phyloP scores from a whole-genome alignment of 108 stramenopile genomes.

The Stephanodiscus triporus region DNA sequence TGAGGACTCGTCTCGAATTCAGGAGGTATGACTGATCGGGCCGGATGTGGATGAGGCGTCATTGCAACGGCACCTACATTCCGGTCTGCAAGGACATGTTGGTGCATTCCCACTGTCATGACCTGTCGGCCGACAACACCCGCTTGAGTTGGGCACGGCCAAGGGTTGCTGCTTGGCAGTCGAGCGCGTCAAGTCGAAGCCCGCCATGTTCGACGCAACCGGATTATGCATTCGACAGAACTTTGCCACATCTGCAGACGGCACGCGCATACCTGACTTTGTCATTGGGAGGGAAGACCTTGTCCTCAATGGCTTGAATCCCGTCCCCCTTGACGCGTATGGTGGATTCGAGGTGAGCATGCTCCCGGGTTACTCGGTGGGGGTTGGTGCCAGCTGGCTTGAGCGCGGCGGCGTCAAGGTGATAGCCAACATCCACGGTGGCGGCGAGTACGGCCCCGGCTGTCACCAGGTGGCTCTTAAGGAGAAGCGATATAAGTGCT shows the following conservation, averaged over 20 bases:
- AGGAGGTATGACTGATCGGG: conserved; percentile 46
- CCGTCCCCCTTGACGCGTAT: conserved; percentile 77
- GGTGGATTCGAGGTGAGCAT: conserved; percentile 84
- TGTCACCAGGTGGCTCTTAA: conserved; percentile 92
- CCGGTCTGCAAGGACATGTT: conserved; percentile 36
- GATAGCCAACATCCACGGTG: conserved; percentile 91
- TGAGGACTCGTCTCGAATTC: conserved; percentile 70
- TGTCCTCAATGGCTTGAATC: conserved; percentile 62
- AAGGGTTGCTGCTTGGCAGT: conserved; percentile 21
- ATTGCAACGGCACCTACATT: background rate
- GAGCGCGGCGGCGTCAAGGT: conserved; percentile 88
- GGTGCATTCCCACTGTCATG: conserved; percentile 16
- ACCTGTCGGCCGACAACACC: conserved; percentile 27
- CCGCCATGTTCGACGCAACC: conserved; percentile 56
- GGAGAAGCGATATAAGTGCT: conserved; percentile 83
- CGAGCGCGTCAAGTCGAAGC: conserved; percentile 55
- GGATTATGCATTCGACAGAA: conserved; percentile 56
- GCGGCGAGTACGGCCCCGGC: conserved; percentile 49
- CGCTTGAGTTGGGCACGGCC: conserved; percentile 27
- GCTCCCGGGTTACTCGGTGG: conserved; percentile 54
- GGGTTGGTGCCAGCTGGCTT: conserved; percentile 75
- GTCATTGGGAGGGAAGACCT: conserved; percentile 62
- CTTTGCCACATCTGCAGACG: conserved; percentile 68
- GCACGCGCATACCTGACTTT: conserved; percentile 82
- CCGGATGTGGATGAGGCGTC: conserved; percentile 10